Evolutionary conservation across 2,329 filamentous ascomycete genomes (phyloP), one percentile per base, ranked within the genome.

Genomic region (Xylaria sp.): DNA sequence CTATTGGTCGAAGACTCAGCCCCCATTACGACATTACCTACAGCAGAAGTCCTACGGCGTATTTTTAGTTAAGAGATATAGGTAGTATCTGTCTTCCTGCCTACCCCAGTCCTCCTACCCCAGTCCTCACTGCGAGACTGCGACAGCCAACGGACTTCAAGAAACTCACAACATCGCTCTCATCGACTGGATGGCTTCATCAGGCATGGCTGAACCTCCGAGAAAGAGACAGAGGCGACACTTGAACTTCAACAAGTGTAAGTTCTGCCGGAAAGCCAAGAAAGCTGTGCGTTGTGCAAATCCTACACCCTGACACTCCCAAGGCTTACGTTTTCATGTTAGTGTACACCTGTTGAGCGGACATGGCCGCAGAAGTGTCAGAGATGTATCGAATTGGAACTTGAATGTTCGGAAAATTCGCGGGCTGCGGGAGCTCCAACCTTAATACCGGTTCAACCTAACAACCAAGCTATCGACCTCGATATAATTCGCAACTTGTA

Each of bases 181-280:
- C 17, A 20, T 27, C 11, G 5, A 15, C n/a, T 13, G 11, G 13
- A 22, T 22, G 17, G 5, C 25, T 29, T 17, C 10, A 25, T 36
- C 39, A 10, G 31, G 4, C 22, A 66, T 66, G 64, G 25, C 60
- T 39, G 64, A 63, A 63, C 54, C 47, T 9, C 29, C 53, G 2
- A 59, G 17, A 47, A 59, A 59, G 39, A 63, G 33, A 59, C 42
- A 49, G 27, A 63, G 38, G 59, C 59, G 45, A 17, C 38, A 17
- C 17, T 39, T 66, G 38, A 63, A 58, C 38, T 66, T 54, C 20
- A n/a, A 58, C 31, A 66, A 66, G 38, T 66, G 64, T 36, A 38
- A 5, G 50, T 66, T 42, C 31, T 63, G 59, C 49, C 59, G 64
- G 15, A 45, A 47, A 0, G 59, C 45, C 2, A 63, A 59, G 47